Evolutionary conservation across 257 asterid species (phyloP).

Genomic region (Rhazya stricta): DNA sequence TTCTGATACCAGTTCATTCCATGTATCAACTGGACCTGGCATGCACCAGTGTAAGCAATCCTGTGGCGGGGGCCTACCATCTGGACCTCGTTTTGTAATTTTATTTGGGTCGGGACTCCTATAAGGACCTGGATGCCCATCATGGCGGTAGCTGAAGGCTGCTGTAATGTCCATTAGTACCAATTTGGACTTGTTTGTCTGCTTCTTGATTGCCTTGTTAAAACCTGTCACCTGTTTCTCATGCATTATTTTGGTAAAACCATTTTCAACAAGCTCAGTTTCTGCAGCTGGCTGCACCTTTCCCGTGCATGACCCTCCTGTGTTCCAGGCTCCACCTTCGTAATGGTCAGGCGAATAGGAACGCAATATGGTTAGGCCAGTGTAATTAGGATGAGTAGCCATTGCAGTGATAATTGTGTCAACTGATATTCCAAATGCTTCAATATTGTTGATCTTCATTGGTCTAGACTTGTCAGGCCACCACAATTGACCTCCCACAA

Average conservation of each 20-base stretch:
- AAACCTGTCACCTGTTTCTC: constrained; percentile 74
- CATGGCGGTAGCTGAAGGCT: constrained; percentile 68
- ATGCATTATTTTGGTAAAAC: constrained; percentile 72
- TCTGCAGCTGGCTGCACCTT: constrained; percentile 55
- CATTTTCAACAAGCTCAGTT: constrained; percentile 57
- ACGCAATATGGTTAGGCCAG: constrained; percentile 77
- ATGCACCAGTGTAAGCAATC: constrained; percentile 99
- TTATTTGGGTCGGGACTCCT: constrained; percentile 84
- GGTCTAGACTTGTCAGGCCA: constrained; percentile 64
- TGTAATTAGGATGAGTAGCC: constrained; percentile 69
- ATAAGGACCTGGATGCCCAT: constrained; percentile 97
- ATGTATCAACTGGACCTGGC: constrained; percentile 98
- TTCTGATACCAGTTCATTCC: constrained; percentile 83
- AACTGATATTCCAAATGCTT: constrained; percentile 79
- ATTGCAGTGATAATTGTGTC: constrained; percentile 73
- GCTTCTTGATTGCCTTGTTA: constrained; percentile 48
- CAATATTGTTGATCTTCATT: constrained; percentile 54
- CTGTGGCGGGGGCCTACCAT: constrained; percentile 94
- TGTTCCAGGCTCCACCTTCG: constrained; percentile 91
- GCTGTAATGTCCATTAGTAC: constrained; percentile 75
- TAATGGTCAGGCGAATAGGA: constrained; percentile 92
- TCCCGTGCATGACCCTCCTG: constrained; percentile 96
- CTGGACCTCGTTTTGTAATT: constrained; percentile 75
- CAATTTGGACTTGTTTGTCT: constrained; percentile 56
- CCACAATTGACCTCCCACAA: constrained; percentile 91